phyloP scores from a whole-genome alignment of 345 rosid species.

The Lumnitzera racemosa region DNA sequence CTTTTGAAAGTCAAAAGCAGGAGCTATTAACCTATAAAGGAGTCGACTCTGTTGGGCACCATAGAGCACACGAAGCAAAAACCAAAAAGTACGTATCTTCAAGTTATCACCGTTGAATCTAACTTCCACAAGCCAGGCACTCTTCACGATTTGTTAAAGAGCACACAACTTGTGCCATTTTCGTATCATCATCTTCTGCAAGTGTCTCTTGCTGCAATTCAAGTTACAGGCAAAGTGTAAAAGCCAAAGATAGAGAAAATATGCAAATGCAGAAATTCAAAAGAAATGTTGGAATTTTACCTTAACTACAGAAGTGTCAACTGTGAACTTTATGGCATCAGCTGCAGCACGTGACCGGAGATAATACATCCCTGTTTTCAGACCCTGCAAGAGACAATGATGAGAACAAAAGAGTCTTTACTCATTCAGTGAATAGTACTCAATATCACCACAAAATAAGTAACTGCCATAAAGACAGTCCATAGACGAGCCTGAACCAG shows the following conservation, averaged over 20 bases:
- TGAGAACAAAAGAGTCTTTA: background rate
- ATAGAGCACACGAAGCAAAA: too few relatives aligned
- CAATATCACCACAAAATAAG: too few relatives aligned
- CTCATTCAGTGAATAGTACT: too few relatives aligned
- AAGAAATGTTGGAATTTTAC: slow-evolving; percentile 22
- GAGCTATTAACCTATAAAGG: too few relatives aligned
- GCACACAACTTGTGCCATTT: slow-evolving; percentile 85
- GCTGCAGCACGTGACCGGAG: slow-evolving; percentile 89
- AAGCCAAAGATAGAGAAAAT: background rate
- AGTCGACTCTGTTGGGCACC: too few relatives aligned
- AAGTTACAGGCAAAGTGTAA: background rate
- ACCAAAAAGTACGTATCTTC: too few relatives aligned
- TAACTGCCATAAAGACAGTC: too few relatives aligned
- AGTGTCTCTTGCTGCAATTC: slow-evolving; percentile 33
- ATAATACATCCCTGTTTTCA: slow-evolving; percentile 94
- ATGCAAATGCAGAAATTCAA: too few relatives aligned
- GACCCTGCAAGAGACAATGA: slow-evolving; percentile 35
- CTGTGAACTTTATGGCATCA: slow-evolving; percentile 98
- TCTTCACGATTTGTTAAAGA: slow-evolving; percentile 80
- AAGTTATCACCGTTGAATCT: background rate
- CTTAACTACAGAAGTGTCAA: slow-evolving; percentile 59
- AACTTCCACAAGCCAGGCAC: slow-evolving; percentile 85
- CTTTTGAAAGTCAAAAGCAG: too few relatives aligned
- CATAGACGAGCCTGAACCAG: too few relatives aligned
- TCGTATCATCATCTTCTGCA: slow-evolving; percentile 36